phyloP scores from a whole-genome alignment of 441 rosid genomes.

The Gossypium gossypioides region DNA sequence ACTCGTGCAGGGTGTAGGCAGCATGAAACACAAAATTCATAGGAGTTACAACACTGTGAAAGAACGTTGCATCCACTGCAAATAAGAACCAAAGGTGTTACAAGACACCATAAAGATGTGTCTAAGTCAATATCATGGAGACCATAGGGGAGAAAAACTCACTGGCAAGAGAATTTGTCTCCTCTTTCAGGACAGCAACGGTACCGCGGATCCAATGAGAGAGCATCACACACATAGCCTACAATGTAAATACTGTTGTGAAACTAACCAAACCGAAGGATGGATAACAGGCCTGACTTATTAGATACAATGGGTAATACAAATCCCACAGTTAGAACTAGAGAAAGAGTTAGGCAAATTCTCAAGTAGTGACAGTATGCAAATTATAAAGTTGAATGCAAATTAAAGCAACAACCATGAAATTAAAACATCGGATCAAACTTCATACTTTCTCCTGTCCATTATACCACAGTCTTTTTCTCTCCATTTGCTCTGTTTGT shows the following conservation, averaged over 20 bases:
- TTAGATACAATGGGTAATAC: neutral
- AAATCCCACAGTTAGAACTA: neutral
- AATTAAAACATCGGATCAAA: neutral
- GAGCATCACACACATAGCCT: slow-evolving; percentile 85
- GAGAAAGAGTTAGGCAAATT: neutral
- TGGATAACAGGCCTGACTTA: neutral
- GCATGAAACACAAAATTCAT: slow-evolving; percentile 90
- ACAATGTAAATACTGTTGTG: slow-evolving; percentile 11
- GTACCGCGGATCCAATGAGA: slow-evolving; percentile 63
- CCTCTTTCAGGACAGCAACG: slow-evolving; percentile 80
- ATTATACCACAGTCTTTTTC: neutral
- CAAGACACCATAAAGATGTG: slow-evolving; percentile 6
- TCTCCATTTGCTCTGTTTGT: neutral
- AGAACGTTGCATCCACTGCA: slow-evolving; percentile 74
- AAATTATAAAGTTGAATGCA: neutral
- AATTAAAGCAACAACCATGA: neutral
- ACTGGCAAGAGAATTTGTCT: slow-evolving; percentile 88
- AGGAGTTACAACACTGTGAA: slow-evolving; percentile 77
- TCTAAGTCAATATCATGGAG: slow-evolving; percentile 13
- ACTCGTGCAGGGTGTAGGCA: slow-evolving; percentile 72
- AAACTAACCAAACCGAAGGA: slow-evolving; percentile 2
- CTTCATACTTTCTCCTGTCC: neutral
- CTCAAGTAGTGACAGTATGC: neutral
- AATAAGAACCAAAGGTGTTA: slow-evolving; percentile 7
- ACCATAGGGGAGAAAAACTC: slow-evolving; percentile 32